A percentile compares a stretch with the other conserved stretches of the same genome.
Conservation (phyloP, 192 early-diverging fungal species). For the Coemansia sp. region DNA sequence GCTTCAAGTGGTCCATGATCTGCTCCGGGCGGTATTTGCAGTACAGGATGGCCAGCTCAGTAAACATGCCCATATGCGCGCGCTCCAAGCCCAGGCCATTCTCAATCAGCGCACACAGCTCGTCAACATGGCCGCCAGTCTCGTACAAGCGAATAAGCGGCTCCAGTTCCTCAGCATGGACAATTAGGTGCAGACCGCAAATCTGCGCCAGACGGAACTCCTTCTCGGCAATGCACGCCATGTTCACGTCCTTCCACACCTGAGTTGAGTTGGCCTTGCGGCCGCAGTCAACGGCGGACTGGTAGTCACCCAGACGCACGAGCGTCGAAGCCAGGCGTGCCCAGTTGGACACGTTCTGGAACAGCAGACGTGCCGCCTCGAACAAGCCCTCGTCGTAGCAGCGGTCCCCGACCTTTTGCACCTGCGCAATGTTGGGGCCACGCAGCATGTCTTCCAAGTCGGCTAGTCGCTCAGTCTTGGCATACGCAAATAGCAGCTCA, state of each 20-base stretch:
- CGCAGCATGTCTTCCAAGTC: slow-evolving; percentile 95
- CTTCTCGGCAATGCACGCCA: slow-evolving; percentile 87
- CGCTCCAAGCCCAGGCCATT: slow-evolving; percentile 92
- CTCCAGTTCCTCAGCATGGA: slow-evolving; percentile 97
- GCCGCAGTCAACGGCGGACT: slow-evolving; percentile 95
- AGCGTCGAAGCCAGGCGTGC: slow-evolving; percentile 93
- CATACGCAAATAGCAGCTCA: slow-evolving; percentile 92
- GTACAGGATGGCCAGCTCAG: slow-evolving; percentile 96
- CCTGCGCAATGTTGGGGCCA: slow-evolving; percentile 90
- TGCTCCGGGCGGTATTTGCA: slow-evolving; percentile 92
- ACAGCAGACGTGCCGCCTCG: slow-evolving; percentile 91
- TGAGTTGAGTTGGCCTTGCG: slow-evolving; percentile 97
- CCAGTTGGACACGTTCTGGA: slow-evolving; percentile 96
- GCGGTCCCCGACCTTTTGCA: slow-evolving; percentile 87
- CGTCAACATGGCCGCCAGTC: slow-evolving; percentile 80
- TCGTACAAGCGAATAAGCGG: slow-evolving; percentile 86
- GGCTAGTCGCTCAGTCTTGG: slow-evolving; percentile 84
- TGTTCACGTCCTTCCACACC: slow-evolving; percentile 99
- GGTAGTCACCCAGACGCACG: slow-evolving; percentile 92
- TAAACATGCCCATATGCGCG: slow-evolving; percentile 99
- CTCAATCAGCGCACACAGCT: slow-evolving; percentile 87
- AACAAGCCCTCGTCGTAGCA: slow-evolving; percentile 91
- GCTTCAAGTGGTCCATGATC: slow-evolving; percentile 95
- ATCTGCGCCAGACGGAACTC: slow-evolving; percentile 98
- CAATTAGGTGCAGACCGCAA: slow-evolving; percentile 91